Base-by-base conservation (phyloP, 805 yeast species). In the Sungouiella blattae region DNA sequence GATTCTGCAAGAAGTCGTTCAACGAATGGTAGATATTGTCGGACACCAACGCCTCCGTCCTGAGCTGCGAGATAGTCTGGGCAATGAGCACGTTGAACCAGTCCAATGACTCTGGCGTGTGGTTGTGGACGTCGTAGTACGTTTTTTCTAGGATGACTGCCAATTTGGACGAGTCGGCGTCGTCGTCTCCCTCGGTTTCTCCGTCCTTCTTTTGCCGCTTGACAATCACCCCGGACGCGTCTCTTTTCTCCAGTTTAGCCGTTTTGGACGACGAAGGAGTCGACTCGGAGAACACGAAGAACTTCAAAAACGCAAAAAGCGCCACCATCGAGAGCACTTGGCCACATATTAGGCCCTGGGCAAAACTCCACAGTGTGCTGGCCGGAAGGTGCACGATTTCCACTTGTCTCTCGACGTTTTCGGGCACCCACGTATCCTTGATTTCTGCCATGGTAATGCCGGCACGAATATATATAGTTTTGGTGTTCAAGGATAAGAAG, bases 31-130 rank as follows among this genome's bases (percentile, higher is more conserved):
- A 79, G 17, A 93, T 83, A 55, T 87, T 88, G 55, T 93, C 93
- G 32, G 88, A 79, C 27, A 75, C 69, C 37, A 87, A 62, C 0
- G 98, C 98, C 55, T 93, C 98, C n/a, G 80, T 74, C 38, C 98
- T 74, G 42, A 88, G 73, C 44, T 89, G 95, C 21, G 86, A 77
- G 17, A 93, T 79, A 6, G 88, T 80, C 57, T 93, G 97, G 0
- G 97, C 98, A 13, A 93, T 74, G 24, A 93, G 67, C 1, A 93
- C 97, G 46, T 91, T 93, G 58, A 93, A 87, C 98, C 98, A 93
- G 57, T 93, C 98, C 41, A 93, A 64, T 0, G 96, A 83, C 63
- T 93, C 98, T 0, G 97, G 76, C 12, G 80, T 71, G 57, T 93
- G 98, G 17, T 78, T 80, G 30, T 80, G 79, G 1, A 93, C 97